Evolutionary conservation across 164 flowering plant genomes (phyloP).

Genomic region (Brasenia schreberi): DNA sequence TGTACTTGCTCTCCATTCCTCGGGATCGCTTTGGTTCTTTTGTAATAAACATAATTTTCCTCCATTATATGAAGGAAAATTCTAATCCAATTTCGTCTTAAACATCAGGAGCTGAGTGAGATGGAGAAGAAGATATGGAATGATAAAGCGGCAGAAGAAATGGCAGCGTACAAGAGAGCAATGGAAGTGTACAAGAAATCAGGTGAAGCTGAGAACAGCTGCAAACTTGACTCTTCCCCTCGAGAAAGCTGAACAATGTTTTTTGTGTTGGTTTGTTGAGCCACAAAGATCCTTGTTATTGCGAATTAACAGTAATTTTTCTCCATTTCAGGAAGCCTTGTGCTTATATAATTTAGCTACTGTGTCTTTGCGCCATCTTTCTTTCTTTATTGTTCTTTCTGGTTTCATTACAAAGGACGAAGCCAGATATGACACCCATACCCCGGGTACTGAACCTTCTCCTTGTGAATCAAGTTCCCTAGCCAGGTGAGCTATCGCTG

Average conservation of each 20-base stretch:
- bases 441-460: too few species aligned
- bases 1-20: not conserved
- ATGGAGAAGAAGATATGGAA: slow-evolving; percentile 64
- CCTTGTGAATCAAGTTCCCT: too few species aligned
- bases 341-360: too few species aligned
- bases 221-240: not conserved
- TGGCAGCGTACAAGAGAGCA: slow-evolving; percentile 80
- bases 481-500: too few species aligned
- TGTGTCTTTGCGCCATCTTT: too few species aligned
- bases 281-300: not conserved
- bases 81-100: not conserved
- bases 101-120: slow-evolving; percentile 43
- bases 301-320: not conserved
- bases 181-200: slow-evolving; percentile 65
- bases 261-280: not conserved
- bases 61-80: not conserved
- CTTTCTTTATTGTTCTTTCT: not conserved
- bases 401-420: not conserved
- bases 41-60: not conserved
- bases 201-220: slow-evolving; percentile 2
- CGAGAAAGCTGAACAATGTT: not conserved
- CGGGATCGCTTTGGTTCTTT: not conserved
- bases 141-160: slow-evolving; percentile 49
- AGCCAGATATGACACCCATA: not conserved
- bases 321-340: not conserved